Evolutionary conservation across 2,329 filamentous ascomycete genomes (phyloP).

Genomic region (Penicillium sp.): DNA sequence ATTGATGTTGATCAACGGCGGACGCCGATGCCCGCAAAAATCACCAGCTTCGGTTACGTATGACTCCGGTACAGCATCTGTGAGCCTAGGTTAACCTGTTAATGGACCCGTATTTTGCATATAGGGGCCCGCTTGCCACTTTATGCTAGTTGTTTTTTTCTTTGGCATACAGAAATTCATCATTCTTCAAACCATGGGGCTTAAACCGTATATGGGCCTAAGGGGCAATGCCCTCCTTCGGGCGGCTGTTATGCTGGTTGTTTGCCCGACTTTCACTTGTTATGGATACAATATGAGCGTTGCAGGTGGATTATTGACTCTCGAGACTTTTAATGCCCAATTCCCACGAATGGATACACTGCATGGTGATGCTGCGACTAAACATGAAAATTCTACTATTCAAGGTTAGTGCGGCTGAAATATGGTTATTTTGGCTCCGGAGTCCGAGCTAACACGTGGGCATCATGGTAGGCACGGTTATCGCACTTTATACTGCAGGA

Average conservation of each 20-base stretch:
- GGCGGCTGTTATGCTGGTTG: constrained; percentile 23
- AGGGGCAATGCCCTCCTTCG: constrained; percentile 22
- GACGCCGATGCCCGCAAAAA: constrained; percentile 5
- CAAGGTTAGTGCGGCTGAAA: constrained; percentile 28
- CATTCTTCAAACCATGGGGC: constrained; percentile 10
- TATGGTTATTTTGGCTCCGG: background rate
- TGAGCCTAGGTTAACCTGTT: background rate
- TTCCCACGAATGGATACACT: constrained; percentile 54
- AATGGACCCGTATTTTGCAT: background rate
- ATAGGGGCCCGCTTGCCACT: constrained; percentile 1
- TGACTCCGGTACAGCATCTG: background rate
- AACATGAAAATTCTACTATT: constrained; percentile 46
- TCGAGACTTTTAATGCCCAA: constrained; percentile 26
- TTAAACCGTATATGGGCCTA: constrained; percentile 23
- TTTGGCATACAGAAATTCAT: background rate
- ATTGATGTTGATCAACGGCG: constrained; percentile 5
- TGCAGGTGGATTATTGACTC: constrained; percentile 48
- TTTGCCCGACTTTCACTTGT: constrained; percentile 43
- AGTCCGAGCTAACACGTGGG: background rate
- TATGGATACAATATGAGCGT: constrained; percentile 56
- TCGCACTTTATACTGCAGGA: constrained; percentile 48
- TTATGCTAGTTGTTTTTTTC: background rate
- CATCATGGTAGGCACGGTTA: constrained; percentile 37
- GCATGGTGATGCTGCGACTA: constrained; percentile 42
- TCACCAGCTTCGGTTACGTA: constrained; percentile 5